Base-by-base conservation (phyloP, 2,329 filamentous ascomycete species). In the Aspergillus puulaauensis region DNA sequence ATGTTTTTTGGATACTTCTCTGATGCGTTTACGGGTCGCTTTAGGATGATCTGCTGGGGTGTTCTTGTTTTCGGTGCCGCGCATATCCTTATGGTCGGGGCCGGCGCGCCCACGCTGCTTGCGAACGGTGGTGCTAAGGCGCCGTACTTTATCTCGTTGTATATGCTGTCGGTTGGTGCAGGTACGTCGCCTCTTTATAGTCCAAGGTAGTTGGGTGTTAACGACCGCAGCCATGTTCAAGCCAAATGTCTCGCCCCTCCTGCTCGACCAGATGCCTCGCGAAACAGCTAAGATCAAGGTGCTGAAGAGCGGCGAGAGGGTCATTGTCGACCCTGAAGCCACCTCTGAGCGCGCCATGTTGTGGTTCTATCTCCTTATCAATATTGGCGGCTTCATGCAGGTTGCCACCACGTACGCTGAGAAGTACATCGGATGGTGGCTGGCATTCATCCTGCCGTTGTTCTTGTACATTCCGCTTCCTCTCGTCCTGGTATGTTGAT, bases 241-340 rank as follows among this genome's bases (percentile, higher is more conserved):
- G 54, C 71, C 73, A 2, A 74, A 79, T 54, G 73, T 81, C 1
- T 70, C 77, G 4, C 79, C 79, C 1, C 72, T 70, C 0, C 64
- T 82, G 1, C 66, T 80, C 33, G 79, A 81, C 52, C 79, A 81
- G 56, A 65, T 79, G 57, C 73, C 76, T 19, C 46, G 58, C 14
- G 56, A 65, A 59, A 73, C 71, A 31, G 67, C 74, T 4, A 78
- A 78, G 54, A 73, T 75, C 17, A 77, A 75, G 61, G 73, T 72
- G 1, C 70, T 82, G 6, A 71, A 75, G 54, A 73, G 70, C 11
- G 79, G 79, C 1, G 78, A 80, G 60, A 73, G 72, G 56, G 77
- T 79, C 31, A 75, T 82, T 31, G 75, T 81, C 15, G 79, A 81
- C 51, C 79, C 79, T 0, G 78, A 79, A 60, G 69, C 72, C 2